phyloP scores from a whole-genome alignment of 305 asterid genomes.

The Fraxinus albicans region DNA sequence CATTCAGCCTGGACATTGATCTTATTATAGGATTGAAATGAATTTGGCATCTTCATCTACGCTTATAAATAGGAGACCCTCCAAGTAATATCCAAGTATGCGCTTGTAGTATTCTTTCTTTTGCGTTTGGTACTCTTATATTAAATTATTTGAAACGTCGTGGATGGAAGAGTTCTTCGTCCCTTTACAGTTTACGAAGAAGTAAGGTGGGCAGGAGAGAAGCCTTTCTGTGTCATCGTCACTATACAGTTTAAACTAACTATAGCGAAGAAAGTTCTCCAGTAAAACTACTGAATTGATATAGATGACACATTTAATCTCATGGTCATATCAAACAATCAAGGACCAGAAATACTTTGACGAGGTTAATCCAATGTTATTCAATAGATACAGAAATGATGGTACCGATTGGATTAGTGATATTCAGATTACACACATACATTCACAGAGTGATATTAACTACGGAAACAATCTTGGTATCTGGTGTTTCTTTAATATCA shows the following conservation, averaged over 20 bases:
- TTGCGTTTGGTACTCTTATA: background rate
- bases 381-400: background rate
- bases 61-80: background rate
- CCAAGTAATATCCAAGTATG: background rate
- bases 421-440: background rate
- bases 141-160: background rate
- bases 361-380: background rate
- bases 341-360: background rate
- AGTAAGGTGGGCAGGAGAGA: background rate
- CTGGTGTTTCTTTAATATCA: background rate
- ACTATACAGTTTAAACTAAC: background rate
- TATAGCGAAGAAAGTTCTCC: background rate
- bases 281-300: too few species aligned
- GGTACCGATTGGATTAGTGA: background rate
- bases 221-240: background rate
- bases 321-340: background rate
- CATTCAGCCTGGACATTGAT: conserved; percentile 19
- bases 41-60: background rate
- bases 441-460: background rate
- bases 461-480: background rate
- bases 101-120: background rate
- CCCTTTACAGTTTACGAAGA: background rate
- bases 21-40: background rate
- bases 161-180: background rate
- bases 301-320: background rate